phyloP scores from a whole-genome alignment of 805 yeast species.

The Starmerella powellii region DNA sequence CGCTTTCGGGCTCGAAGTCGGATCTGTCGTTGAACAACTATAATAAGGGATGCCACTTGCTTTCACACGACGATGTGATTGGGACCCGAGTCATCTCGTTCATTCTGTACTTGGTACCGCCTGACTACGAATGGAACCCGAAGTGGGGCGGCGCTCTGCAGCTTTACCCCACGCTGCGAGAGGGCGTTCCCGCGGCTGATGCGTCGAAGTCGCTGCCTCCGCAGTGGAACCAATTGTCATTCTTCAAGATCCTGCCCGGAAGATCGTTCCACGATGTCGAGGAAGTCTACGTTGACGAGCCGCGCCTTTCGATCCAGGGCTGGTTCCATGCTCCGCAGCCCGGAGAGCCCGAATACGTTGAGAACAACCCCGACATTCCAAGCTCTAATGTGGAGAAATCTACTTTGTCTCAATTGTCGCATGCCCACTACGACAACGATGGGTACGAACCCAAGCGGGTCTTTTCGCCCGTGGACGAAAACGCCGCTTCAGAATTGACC shows the following conservation, averaged over 20 bases:
- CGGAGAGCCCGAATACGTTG: constrained; percentile 73
- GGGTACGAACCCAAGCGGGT: constrained; percentile 63
- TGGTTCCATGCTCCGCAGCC: constrained; percentile 97
- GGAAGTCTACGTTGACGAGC: constrained; percentile 85
- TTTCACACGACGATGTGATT: constrained; percentile 95
- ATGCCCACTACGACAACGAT: constrained; percentile 62
- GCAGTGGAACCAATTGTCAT: constrained; percentile 90
- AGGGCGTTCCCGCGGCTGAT: constrained; percentile 83
- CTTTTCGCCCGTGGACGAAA: constrained; percentile 4
- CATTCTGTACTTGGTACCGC: constrained; percentile 85
- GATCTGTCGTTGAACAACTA: constrained; percentile 90
- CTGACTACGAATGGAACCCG: constrained; percentile 77
- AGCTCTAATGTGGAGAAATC: constrained; percentile 64
- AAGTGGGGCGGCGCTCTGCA: constrained; percentile 90
- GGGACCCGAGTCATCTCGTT: constrained; percentile 90
- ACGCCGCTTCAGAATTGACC: constrained; percentile 21
- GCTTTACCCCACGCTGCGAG: constrained; percentile 71
- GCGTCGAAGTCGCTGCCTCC: constrained; percentile 61
- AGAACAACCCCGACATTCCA: constrained; percentile 35
- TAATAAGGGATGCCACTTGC: constrained; percentile 81
- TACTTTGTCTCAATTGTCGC: constrained; percentile 61
- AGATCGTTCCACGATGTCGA: constrained; percentile 95
- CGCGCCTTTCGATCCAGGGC: constrained; percentile 86
- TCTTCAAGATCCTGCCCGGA: constrained; percentile 94
- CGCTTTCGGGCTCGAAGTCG: constrained; percentile 76